These are phyloP conservation scores for Royoungia palumana DNA, from an alignment of 768 basidiomycete species.

Conservation along the genomic window DNA sequence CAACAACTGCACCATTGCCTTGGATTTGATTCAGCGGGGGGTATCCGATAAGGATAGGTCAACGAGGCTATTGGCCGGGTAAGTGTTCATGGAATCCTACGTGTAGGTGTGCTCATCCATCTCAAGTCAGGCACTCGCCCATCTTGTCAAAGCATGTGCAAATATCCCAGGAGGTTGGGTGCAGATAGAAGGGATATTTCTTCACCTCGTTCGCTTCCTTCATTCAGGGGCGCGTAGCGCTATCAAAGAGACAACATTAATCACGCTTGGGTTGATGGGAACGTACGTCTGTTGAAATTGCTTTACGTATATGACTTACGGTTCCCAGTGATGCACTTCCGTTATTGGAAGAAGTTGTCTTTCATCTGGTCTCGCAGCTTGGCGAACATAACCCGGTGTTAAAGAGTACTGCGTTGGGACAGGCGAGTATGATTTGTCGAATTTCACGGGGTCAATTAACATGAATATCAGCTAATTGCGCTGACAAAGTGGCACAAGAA, in stretches of 20 bases:
- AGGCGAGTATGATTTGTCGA: slow-evolving; percentile 40
- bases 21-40: slow-evolving; percentile 44
- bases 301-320: slow-evolving; percentile 3
- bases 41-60: slow-evolving; percentile 53
- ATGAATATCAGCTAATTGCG: slow-evolving; percentile 47
- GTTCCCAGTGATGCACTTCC: slow-evolving; percentile 43
- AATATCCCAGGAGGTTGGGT: slow-evolving; percentile 32
- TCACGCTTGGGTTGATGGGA: slow-evolving; percentile 57
- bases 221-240: slow-evolving; percentile 40
- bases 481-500: slow-evolving; percentile 59
- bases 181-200: slow-evolving; percentile 41
- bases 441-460: slow-evolving; percentile 1
- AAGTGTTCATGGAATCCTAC: slow-evolving; percentile 17
- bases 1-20: slow-evolving; percentile 29
- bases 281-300: slow-evolving; percentile 27
- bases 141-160: slow-evolving; percentile 44
- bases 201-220: slow-evolving; percentile 46
- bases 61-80: slow-evolving; percentile 71
- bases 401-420: slow-evolving; percentile 63
- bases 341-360: slow-evolving; percentile 57
- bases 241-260: slow-evolving; percentile 60
- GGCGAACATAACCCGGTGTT: slow-evolving; percentile 66
- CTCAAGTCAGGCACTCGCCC: slow-evolving; percentile 42
- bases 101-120: slow-evolving; percentile 10
- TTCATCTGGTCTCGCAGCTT: slow-evolving; percentile 62